These are phyloP conservation scores for Arctium lappa DNA, from an alignment of 129 eudicot genomes.

Conservation along the genomic window DNA sequence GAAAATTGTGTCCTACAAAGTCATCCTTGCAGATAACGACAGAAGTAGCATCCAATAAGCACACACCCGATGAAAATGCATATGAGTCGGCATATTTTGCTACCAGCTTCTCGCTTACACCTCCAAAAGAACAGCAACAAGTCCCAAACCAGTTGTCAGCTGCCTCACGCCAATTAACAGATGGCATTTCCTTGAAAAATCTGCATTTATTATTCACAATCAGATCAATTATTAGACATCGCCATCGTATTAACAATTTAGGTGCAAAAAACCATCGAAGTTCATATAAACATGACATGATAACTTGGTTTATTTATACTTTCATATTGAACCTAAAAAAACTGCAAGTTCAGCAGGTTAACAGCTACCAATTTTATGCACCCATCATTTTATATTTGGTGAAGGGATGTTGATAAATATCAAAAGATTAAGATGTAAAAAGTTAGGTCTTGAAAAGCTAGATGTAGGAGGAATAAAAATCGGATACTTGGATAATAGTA, in stretches of 20 bases:
- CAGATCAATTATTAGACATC: not conserved
- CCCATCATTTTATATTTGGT: not conserved
- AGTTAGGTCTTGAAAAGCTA: not conserved
- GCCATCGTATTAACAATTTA: not conserved
- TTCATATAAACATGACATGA: not conserved
- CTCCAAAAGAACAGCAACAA: conserved; percentile 95
- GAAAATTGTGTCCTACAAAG: conserved; percentile 46
- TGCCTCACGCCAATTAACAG: conserved; percentile 86
- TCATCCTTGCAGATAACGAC: conserved; percentile 67
- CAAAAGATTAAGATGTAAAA: not conserved
- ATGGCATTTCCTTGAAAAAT: conserved; percentile 78
- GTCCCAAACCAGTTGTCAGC: conserved; percentile 99
- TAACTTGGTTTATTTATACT: not conserved
- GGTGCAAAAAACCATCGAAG: not conserved
- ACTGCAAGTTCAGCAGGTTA: not conserved
- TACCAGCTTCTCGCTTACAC: conserved; percentile 74
- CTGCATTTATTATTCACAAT: conserved; percentile 32
- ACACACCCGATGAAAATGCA: conserved; percentile 50
- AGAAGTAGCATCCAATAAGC: conserved; percentile 61
- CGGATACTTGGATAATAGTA: not conserved
- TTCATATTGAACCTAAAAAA: not conserved
- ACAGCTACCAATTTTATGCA: not conserved
- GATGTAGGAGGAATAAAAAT: not conserved
- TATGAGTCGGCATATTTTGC: conserved; percentile 58
- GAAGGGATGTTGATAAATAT: not conserved